Evolutionary conservation across 169 alveolate genomes (phyloP).

Genomic region (Cryptosporidium andersoni): DNA sequence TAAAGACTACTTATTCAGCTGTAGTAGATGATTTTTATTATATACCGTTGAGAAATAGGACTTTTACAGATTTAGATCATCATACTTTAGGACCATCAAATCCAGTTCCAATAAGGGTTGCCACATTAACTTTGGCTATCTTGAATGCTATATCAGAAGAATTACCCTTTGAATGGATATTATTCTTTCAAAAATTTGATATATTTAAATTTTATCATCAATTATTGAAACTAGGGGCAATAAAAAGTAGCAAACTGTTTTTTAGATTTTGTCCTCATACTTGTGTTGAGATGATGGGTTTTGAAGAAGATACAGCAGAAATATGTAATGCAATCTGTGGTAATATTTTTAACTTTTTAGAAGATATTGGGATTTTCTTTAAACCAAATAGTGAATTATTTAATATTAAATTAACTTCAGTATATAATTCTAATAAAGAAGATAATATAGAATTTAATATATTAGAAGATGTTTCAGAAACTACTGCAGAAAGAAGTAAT

Average conservation of each 20-base stretch:
- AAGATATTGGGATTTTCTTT: conserved; percentile 36
- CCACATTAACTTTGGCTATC: conserved; percentile 28
- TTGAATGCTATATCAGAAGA: conserved; percentile 30
- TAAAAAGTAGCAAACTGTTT: conserved; percentile 11
- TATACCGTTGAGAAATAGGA: background rate
- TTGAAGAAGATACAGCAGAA: background rate
- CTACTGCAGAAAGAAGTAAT: conserved; percentile 1
- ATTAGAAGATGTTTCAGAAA: background rate
- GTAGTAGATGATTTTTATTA: background rate
- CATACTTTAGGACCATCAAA: conserved; percentile 14
- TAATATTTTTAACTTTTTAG: conserved; percentile 16
- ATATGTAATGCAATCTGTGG: conserved; percentile 45
- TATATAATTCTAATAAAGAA: background rate
- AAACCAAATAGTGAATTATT: conserved; percentile 42
- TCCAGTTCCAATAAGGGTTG: conserved; percentile 65
- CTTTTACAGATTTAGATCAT: background rate
- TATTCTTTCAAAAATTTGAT: conserved; percentile 24
- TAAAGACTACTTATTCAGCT: background rate
- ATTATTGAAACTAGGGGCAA: conserved; percentile 44
- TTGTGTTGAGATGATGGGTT: background rate
- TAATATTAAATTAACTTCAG: conserved; percentile 4
- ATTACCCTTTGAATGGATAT: conserved; percentile 9
- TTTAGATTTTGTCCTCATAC: conserved; percentile 20
- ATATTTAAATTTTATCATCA: conserved; percentile 34
- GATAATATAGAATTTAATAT: background rate